A percentile compares a stretch with the other conserved stretches of the same genome.
Conservation (phyloP, 345 rosid species). For the Punica granatum region DNA sequence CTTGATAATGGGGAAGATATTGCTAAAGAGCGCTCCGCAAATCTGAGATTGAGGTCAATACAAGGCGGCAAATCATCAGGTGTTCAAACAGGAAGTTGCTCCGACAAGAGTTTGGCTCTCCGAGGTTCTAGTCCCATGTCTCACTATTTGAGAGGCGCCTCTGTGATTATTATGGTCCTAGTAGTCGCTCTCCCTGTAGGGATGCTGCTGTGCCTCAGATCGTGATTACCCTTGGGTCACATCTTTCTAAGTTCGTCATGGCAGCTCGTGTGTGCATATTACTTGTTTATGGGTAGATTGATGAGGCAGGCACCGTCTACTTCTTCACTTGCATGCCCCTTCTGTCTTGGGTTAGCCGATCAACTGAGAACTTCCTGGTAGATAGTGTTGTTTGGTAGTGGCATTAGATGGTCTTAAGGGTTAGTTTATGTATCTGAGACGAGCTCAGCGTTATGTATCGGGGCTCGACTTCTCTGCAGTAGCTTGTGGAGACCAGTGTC, state of each 20-base stretch:
- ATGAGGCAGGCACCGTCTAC: not conserved
- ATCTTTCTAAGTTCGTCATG: not conserved
- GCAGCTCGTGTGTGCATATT: not conserved
- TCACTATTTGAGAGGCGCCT: not conserved
- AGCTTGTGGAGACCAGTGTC: not conserved
- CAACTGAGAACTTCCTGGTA: not conserved
- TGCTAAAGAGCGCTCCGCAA: slow-evolving; percentile 12
- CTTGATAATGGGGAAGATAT: slow-evolving; percentile 13
- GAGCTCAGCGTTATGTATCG: too few relatives aligned
- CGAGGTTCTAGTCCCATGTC: not conserved
- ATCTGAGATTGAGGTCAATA: slow-evolving; percentile 27
- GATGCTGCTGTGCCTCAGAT: not conserved
- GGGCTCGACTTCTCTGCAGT: too few relatives aligned
- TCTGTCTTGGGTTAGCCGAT: not conserved
- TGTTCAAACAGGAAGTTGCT: not conserved
- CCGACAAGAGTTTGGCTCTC: not conserved
- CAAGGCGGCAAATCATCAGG: slow-evolving; percentile 10
- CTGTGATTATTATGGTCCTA: not conserved
- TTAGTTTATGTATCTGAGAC: not conserved
- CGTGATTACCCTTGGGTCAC: not conserved
- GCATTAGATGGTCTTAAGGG: not conserved
- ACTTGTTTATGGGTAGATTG: not conserved
- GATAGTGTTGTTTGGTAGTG: not conserved
- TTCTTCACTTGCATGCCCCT: not conserved
- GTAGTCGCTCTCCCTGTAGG: not conserved